Base-by-base conservation (phyloP, 805 yeast species). In the Ogataea neopini region DNA sequence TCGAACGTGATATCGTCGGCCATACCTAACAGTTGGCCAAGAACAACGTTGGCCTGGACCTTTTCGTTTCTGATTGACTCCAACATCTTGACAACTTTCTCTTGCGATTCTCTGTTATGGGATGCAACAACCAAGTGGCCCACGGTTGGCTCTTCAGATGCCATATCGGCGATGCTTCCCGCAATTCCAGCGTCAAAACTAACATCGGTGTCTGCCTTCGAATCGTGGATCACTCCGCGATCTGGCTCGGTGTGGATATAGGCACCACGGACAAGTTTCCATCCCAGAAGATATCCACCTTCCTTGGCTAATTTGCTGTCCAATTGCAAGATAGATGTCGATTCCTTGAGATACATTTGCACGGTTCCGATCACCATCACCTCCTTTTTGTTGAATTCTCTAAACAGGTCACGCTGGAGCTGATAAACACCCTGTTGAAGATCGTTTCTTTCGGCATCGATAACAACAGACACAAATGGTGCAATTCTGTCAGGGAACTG, bases 11-110 rank as follows among this genome's bases (percentile, higher is more conserved):
- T 79, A 60, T 86, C 84, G 67, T 91, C 98, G 43, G 96, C 95
- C 97, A 91, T 92, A 30, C 98, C 98, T 63, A 92, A 73, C 54
- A 91, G 78, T 72, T 92, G 97, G 36, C 92, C 98, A 57, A 90
- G 74, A 6, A 87, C 89, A 20, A 91, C 86, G 56, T 87, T 86
- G 39, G 81, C 71, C 50, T 70, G 71, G 23, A 64, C 70, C 57
- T 57, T 64, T 62, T 44, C 33, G 28, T 48, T 37, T 36, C 58
- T 57, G 2, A 52, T 18, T 6, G 36, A 25, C 9, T 66, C 60
- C 42, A 88, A 66, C 50, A 81, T 69, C 45, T 79, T 72, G 20
- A 92, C 81, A 11, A 88, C 94, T 58, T 80, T 71, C 56, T 80
- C 70, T 64, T 88, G 83, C n/a, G 97, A 88, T 30, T 79, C 79